Base-by-base conservation (phyloP, 371 early-diverging fungal genomes). In the Syncephalastrum racemosum region DNA sequence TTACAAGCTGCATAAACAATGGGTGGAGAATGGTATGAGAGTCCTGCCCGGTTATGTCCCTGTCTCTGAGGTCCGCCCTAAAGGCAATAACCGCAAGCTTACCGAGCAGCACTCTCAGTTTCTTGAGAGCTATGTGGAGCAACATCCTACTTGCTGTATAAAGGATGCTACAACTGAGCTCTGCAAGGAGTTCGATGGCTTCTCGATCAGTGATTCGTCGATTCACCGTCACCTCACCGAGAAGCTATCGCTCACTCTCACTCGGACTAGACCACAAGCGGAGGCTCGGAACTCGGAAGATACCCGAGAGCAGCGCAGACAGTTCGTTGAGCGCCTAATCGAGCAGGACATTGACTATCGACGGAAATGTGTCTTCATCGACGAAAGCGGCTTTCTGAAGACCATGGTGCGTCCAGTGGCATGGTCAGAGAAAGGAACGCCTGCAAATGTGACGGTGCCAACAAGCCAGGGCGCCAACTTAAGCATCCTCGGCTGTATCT, bases 181-280 rank as follows among this genome's bases (percentile, higher is more conserved):
- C 54, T 56, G 64, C 57, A 50, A 56, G 6, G 42, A 51, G 46
- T 59, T 64, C 49, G 48, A 60, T 2, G 51, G 22, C 24, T 41
- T 57, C 31, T 46, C 22, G 31, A 50, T 65, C 42, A 53, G 42
- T 25, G 39, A 56, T 5, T 64, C 59, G 15, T 55, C 51, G 45
- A 56, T 63, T 22, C 55, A 60, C 49, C 58, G 60, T 46, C 63
- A 63, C 36, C 54, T 67, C 18, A 58, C 56, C 45, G 45, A 63
- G n/a, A 67, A 63, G 43, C 49, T 63, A 0, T 36, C 59, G 44
- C 58, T 67, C 46, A 59, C 60, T 23, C 50, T 67, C 15, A 59
- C 60, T 46, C 60, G 60, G 16, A 60, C 62, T 48, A 53, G 36
- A 59, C 20, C 40, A 62, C n/a, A n/a, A n/a, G n/a, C n/a, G n/a